phyloP scores from a whole-genome alignment of 257 asterid genomes.

The Jasminum sambac region DNA sequence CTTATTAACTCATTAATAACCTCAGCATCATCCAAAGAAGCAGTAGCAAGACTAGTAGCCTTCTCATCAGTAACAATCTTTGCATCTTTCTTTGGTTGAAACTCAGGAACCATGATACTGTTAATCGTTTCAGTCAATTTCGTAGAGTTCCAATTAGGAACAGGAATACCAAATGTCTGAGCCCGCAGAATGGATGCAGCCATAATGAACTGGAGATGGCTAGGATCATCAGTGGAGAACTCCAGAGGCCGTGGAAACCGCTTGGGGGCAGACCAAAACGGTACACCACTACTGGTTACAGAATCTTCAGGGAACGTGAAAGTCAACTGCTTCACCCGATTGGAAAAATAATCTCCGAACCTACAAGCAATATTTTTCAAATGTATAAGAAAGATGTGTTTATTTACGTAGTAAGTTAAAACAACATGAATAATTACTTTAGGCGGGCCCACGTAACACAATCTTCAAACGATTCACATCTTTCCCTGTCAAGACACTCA shows the following conservation, averaged over 20 bases:
- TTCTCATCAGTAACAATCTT: slow-evolving; percentile 89
- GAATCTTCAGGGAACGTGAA: slow-evolving; percentile 93
- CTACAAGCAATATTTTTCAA: slow-evolving; percentile 37
- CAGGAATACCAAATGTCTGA: slow-evolving; percentile 74
- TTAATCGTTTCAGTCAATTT: slow-evolving; percentile 69
- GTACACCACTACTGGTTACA: slow-evolving; percentile 82
- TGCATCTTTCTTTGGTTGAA: slow-evolving; percentile 64
- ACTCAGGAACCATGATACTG: slow-evolving; percentile 60
- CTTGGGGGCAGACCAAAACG: slow-evolving; percentile 96
- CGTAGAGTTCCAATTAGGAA: slow-evolving; percentile 87
- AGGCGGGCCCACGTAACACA: slow-evolving; percentile 86
- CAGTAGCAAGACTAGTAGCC: slow-evolving; percentile 72
- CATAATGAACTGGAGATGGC: slow-evolving; percentile 88
- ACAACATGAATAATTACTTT: slow-evolving; percentile 41
- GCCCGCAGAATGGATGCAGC: slow-evolving; percentile 78
- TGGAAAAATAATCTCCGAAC: slow-evolving; percentile 84
- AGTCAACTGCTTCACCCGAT: slow-evolving; percentile 78
- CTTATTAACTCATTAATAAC: slow-evolving; percentile 61
- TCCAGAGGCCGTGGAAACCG: slow-evolving; percentile 78
- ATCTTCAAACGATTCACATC: slow-evolving; percentile 78
- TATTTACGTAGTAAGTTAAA: slow-evolving; percentile 1
- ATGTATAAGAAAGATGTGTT: slow-evolving; percentile 9
- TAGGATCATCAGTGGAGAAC: slow-evolving; percentile 62
- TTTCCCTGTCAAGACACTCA: slow-evolving; percentile 75
- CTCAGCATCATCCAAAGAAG: slow-evolving; percentile 78